These are phyloP conservation scores for Quercus robur DNA, from an alignment of 306 rosid species.

Conservation along the genomic window DNA sequence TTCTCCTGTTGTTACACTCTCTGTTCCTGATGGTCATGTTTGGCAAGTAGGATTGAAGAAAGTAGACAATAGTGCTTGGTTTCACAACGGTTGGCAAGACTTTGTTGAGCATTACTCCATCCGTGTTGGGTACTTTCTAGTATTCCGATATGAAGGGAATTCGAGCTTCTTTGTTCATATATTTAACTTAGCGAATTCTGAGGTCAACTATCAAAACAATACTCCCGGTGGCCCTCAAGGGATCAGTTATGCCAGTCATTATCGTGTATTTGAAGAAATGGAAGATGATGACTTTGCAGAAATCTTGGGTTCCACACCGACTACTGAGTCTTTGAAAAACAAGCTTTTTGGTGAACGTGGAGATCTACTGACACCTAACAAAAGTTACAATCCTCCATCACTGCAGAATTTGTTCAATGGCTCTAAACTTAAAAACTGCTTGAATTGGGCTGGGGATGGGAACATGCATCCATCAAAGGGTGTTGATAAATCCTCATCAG, in stretches of 20 bases:
- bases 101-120: slow-evolving; percentile 68
- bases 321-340: slow-evolving; percentile 41
- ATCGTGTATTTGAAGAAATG: slow-evolving; percentile 65
- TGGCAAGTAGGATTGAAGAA: slow-evolving; percentile 77
- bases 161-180: slow-evolving; percentile 68
- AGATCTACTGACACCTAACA: slow-evolving; percentile 39
- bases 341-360: slow-evolving; percentile 41
- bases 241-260: slow-evolving; percentile 39
- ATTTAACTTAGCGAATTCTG: slow-evolving; percentile 63
- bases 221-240: slow-evolving; percentile 38
- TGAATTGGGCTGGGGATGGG: slow-evolving; percentile 61
- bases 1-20: slow-evolving; percentile 54
- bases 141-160: slow-evolving; percentile 80
- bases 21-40: slow-evolving; percentile 72
- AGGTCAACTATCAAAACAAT: slow-evolving; percentile 66
- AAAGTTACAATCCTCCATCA: slow-evolving; percentile 48
- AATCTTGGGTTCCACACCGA: slow-evolving; percentile 35
- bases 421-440: slow-evolving; percentile 50
- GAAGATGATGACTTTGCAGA: slow-evolving; percentile 75
- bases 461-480: slow-evolving; percentile 39
- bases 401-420: slow-evolving; percentile 79
- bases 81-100: slow-evolving; percentile 80
- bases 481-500: slow-evolving; percentile 34
- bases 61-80: slow-evolving; percentile 65
- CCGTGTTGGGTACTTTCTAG: slow-evolving; percentile 63